Conservation (phyloP, 305 asterid genomes). For the Rubia peregrina region DNA sequence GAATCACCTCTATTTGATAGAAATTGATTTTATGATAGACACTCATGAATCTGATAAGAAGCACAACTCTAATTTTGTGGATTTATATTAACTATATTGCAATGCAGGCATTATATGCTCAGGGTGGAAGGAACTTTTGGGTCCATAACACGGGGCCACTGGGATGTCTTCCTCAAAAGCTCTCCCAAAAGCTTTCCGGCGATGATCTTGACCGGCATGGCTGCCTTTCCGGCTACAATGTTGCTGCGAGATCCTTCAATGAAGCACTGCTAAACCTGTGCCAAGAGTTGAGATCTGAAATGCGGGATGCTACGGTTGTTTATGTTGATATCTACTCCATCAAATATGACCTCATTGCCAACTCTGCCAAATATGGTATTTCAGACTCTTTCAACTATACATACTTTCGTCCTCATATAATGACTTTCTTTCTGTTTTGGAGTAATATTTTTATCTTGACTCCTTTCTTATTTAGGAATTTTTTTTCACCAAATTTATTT, state of each 20-base stretch:
- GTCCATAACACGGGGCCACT: constrained; percentile 86
- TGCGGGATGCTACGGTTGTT: constrained; percentile 56
- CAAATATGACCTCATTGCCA: constrained; percentile 67
- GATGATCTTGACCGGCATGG: constrained; percentile 48
- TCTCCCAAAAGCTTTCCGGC: constrained; percentile 34
- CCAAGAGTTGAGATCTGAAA: constrained; percentile 40
- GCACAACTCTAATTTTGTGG: background rate
- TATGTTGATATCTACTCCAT: constrained; percentile 67
- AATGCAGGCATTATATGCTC: constrained; percentile 45
- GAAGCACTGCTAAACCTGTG: constrained; percentile 47
- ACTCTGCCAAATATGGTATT: constrained; percentile 50
- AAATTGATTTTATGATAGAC: too few species aligned
- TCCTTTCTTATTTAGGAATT: too few species aligned
- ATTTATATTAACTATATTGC: background rate
- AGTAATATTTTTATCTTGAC: too few species aligned
- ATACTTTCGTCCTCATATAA: too few species aligned
- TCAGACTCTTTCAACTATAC: background rate
- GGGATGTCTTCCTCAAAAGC: constrained; percentile 78
- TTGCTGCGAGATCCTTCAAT: constrained; percentile 60
- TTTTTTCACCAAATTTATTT: too few species aligned
- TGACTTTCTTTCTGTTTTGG: too few species aligned
- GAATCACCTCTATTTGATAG: too few species aligned
- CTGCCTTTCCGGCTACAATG: constrained; percentile 54
- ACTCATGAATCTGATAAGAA: too few species aligned
- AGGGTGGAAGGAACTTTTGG: constrained; percentile 83